These are phyloP conservation scores for Trematosphaeria pertusa DNA, from an alignment of 2,329 filamentous ascomycete genomes.

Conservation along the genomic window DNA sequence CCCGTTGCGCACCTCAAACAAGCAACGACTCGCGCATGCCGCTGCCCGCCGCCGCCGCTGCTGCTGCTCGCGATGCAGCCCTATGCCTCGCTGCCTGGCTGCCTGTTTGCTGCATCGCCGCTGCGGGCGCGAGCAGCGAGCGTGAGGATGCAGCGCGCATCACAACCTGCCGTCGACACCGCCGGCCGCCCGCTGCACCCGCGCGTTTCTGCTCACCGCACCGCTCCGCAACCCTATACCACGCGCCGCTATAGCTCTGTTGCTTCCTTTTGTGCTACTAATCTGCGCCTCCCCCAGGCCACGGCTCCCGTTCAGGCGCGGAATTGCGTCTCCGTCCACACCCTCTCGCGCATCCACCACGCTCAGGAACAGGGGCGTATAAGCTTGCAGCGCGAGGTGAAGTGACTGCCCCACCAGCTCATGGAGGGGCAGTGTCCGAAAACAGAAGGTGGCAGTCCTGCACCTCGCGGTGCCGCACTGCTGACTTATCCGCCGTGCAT, in stretches of 20 bases:
- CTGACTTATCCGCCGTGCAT: constrained; percentile 18
- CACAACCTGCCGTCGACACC: too few species aligned
- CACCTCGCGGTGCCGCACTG: constrained; percentile 19
- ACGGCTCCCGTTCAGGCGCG: constrained; percentile 22
- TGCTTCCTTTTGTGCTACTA: neutral
- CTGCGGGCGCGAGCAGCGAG: too few species aligned
- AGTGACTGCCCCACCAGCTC: constrained; percentile 34
- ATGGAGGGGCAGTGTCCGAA: constrained; percentile 20
- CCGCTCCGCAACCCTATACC: neutral
- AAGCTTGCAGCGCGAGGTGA: constrained; percentile 20
- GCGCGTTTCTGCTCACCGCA: neutral
- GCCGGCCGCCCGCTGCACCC: too few species aligned
- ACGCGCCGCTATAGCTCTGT: neutral
- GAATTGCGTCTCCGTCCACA: constrained; percentile 33
- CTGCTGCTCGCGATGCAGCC: neutral
- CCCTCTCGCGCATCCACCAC: constrained; percentile 9
- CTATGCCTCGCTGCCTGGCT: neutral
- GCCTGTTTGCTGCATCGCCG: neutral
- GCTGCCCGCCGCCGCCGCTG: neutral
- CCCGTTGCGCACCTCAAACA: constrained; percentile 8
- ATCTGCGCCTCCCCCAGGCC: neutral
- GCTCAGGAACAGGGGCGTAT: constrained; percentile 4
- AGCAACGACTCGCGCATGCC: constrained; percentile 12
- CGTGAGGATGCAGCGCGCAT: too few species aligned
- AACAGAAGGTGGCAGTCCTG: constrained; percentile 40